Conservation (phyloP, 768 basidiomycete species). For the Kwoniella sp. region DNA sequence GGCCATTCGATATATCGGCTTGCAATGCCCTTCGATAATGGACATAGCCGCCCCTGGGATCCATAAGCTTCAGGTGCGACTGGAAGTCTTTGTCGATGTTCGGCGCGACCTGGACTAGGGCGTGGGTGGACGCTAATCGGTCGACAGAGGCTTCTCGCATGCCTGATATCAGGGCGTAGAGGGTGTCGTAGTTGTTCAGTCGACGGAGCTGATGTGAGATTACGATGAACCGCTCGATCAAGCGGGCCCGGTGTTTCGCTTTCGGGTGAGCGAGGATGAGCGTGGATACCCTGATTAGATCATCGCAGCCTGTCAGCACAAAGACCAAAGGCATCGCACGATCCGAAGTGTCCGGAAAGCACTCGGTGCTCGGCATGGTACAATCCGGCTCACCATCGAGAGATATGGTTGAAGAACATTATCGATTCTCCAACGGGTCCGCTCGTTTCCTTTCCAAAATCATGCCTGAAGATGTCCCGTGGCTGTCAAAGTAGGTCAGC, state of each 20-base stretch:
- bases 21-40: slow-evolving; percentile 87
- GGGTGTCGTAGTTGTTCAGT: slow-evolving; percentile 87
- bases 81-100: slow-evolving; percentile 70
- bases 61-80: slow-evolving; percentile 82
- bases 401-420: slow-evolving; percentile 76
- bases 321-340: not conserved
- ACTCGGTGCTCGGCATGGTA: slow-evolving; percentile 19
- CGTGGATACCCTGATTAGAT: slow-evolving; percentile 73
- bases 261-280: slow-evolving; percentile 86
- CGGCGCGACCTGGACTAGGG: slow-evolving; percentile 71
- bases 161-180: slow-evolving; percentile 91
- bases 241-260: slow-evolving; percentile 70
- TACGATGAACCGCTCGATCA: slow-evolving; percentile 86
- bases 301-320: slow-evolving; percentile 2
- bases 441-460: slow-evolving; percentile 65
- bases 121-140: slow-evolving; percentile 72
- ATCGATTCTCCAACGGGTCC: slow-evolving; percentile 77
- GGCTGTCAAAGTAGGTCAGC: slow-evolving; percentile 62
- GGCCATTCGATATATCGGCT: slow-evolving; percentile 67
- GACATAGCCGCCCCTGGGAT: slow-evolving; percentile 77
- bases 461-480: slow-evolving; percentile 82
- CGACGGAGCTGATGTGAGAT: slow-evolving; percentile 77
- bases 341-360: not conserved
- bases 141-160: slow-evolving; percentile 80
- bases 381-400: slow-evolving; percentile 67